Evolutionary conservation across 2,329 filamentous ascomycete species (phyloP), one percentile per base, ranked within the genome.

Genomic region (Fusarium guadeloupense): DNA sequence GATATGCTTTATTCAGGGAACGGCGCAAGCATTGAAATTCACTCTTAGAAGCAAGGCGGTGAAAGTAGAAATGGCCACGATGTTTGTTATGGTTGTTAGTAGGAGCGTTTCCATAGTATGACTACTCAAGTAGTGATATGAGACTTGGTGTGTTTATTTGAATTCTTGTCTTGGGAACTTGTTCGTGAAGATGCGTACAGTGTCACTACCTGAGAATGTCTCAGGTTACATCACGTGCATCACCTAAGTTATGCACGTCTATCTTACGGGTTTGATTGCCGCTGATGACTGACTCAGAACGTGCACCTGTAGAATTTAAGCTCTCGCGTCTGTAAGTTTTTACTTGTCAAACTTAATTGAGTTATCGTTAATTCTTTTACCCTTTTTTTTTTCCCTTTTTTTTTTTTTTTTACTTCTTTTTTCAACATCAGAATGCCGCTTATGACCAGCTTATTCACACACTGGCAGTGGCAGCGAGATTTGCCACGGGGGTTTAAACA

Each of bases 401-500:
- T n/a, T 41, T 38, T 31, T 42, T 20, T 21, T 21, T 38, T 35
- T 44, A 39, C n/a, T 14, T 19, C 50, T 43, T 16, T 10, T 20
- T 49, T n/a, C 28, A 31, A 35, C 42, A 13, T 28, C 26, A 59
- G 30, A 45, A 62, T 62, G 54, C 21, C 38, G 37, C 23, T 5
- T 35, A 41, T 26, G 45, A 42, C 20, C 37, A 50, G 35, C 25
- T 44, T 60, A 46, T 62, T 53, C 43, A 61, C 41, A 47, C 31
- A 42, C 48, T 45, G 33, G 21, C 31, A 58, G 55, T 45, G 34
- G 21, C 31, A 59, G 58, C 46, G 42, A 52, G 56, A 58, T 63
- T 64, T 56, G 61, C 56, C 61, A 58, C 61, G 50, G 61, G 51
- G 61, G 43, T 17, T 54, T 47, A 44, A 20, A 31, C 45, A 44